These are phyloP conservation scores for Zasmidium citrigriseum DNA, from an alignment of 2,329 filamentous ascomycete genomes.

Conservation along the genomic window DNA sequence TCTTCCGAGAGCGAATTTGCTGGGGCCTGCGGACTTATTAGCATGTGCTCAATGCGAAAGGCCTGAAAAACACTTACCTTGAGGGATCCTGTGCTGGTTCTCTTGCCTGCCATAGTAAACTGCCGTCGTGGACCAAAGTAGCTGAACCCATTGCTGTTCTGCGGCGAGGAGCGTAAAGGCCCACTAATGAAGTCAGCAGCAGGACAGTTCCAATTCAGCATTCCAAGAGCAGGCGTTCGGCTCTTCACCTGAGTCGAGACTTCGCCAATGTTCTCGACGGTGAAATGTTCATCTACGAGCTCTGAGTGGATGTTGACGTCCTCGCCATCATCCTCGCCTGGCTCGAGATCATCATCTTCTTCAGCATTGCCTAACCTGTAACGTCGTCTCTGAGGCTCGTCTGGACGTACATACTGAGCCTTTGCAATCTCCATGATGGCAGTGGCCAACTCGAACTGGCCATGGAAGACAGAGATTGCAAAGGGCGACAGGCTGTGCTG, in stretches of 20 bases:
- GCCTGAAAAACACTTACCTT: conserved; percentile 1
- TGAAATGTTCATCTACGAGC: conserved; percentile 67
- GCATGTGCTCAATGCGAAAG: neutral
- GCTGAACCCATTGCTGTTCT: conserved; percentile 14
- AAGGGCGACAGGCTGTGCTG: conserved; percentile 59
- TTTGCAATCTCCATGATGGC: conserved; percentile 70
- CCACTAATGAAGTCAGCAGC: conserved; percentile 14
- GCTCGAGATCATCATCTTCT: conserved; percentile 34
- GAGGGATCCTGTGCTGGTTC: conserved; percentile 19
- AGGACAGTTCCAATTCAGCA: conserved; percentile 48
- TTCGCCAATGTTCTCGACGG: conserved; percentile 73
- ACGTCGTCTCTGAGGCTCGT: conserved; percentile 15
- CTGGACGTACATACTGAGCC: conserved; percentile 60
- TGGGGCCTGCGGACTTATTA: neutral
- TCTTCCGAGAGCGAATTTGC: conserved; percentile 14
- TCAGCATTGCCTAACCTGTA: conserved; percentile 35
- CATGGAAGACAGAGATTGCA: conserved; percentile 65
- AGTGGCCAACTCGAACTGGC: conserved; percentile 64
- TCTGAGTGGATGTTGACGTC: conserved; percentile 45
- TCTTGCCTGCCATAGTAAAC: conserved; percentile 16
- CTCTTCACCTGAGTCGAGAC: conserved; percentile 70
- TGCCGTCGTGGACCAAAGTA: conserved; percentile 19
- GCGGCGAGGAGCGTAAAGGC: conserved; percentile 14
- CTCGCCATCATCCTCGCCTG: conserved; percentile 27
- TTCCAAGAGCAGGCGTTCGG: conserved; percentile 53